A percentile compares a stretch with the other conserved stretches of the same genome.
These are phyloP conservation scores for Pittosporum tobira DNA, from an alignment of 129 eudicot species.

Conservation along the genomic window DNA sequence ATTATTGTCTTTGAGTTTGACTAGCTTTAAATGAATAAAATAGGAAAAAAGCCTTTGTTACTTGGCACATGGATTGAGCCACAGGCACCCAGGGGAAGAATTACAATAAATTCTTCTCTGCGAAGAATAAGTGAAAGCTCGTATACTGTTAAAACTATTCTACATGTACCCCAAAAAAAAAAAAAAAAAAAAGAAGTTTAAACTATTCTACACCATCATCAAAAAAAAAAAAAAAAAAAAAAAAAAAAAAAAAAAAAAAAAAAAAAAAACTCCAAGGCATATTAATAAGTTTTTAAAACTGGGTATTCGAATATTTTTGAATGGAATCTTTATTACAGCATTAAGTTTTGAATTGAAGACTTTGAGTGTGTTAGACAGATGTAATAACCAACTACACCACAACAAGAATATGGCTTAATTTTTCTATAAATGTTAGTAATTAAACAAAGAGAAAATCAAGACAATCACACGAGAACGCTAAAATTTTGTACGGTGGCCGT, in stretches of 20 bases:
- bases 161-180: too few species aligned
- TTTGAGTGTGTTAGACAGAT: not conserved
- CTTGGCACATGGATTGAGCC: constrained; percentile 24
- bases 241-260: too few species aligned
- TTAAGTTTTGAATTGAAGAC: not conserved
- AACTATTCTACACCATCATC: not conserved
- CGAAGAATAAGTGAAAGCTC: constrained; percentile 7
- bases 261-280: too few species aligned
- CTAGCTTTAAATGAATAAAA: constrained; percentile 15
- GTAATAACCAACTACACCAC: not conserved
- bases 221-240: too few species aligned
- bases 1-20: constrained; percentile 13
- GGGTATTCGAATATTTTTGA: not conserved
- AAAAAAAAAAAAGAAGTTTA: not conserved
- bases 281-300: too few species aligned
- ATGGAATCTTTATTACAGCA: not conserved
- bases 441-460: too few species aligned
- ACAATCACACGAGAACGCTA: too few species aligned
- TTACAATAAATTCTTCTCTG: constrained; percentile 8
- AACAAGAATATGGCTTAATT: not conserved
- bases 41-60: constrained; percentile 2
- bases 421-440: too few species aligned
- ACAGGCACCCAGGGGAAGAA: not conserved
- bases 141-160: not conserved
- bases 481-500: too few species aligned